Conservation (phyloP, 192 early-diverging fungal species). For the Backusella tarrabulga region DNA sequence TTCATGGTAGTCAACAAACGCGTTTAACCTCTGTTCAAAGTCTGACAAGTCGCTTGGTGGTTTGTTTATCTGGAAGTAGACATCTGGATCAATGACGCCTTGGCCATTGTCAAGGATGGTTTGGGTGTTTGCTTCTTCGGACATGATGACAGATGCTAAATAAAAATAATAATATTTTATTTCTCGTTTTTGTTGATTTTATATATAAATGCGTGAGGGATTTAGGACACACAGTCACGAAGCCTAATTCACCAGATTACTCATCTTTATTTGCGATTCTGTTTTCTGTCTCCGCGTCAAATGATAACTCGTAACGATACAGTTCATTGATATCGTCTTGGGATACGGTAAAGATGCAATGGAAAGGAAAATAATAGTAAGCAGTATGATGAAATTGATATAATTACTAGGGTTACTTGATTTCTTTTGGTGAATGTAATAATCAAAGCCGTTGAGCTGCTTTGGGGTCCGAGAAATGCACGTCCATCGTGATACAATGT, state of each 20-base stretch:
- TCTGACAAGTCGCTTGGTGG: conserved; percentile 63
- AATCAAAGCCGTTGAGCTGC: neutral
- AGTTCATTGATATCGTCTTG: too few relatives aligned
- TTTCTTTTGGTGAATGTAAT: neutral
- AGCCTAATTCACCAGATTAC: neutral
- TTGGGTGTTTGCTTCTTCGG: neutral
- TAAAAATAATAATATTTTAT: neutral
- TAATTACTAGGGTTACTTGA: neutral
- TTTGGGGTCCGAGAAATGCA: neutral
- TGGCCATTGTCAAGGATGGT: conserved; percentile 36
- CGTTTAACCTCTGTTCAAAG: conserved; percentile 52
- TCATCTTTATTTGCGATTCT: neutral
- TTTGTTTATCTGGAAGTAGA: conserved; percentile 71
- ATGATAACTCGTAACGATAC: too few relatives aligned
- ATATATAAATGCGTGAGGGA: neutral
- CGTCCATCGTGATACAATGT: neutral
- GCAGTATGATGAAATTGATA: neutral
- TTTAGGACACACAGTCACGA: neutral
- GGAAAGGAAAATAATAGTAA: neutral
- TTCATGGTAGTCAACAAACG: conserved; percentile 58
- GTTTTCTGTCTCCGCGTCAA: neutral
- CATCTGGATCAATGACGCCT: conserved; percentile 64
- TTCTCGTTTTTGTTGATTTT: neutral
- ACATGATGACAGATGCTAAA: neutral
- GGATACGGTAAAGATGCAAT: neutral